Evolutionary conservation across 1,284 basidiomycete genomes (phyloP).

Genomic region (Hymenochaete sp.): DNA sequence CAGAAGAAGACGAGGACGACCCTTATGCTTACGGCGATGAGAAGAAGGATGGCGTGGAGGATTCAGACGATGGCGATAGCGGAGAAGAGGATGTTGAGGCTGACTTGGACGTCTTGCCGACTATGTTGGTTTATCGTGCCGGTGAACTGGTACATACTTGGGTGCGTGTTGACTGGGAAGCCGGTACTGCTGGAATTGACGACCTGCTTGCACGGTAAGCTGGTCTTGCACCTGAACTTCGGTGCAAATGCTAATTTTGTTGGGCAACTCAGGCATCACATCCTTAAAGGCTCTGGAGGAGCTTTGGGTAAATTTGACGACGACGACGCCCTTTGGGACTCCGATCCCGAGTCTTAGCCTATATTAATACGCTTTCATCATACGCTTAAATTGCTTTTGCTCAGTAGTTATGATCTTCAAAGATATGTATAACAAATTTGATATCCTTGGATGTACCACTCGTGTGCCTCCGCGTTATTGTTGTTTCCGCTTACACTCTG

Average conservation of each 20-base stretch:
- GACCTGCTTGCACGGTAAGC: slow-evolving; percentile 57
- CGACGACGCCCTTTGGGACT: slow-evolving; percentile 22
- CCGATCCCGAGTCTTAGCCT: neutral
- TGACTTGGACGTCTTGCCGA: slow-evolving; percentile 76
- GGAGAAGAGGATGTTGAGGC: slow-evolving; percentile 44
- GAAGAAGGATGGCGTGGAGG: slow-evolving; percentile 31
- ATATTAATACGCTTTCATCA: no score
- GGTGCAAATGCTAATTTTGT: neutral
- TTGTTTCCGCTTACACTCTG: no score
- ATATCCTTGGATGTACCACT: no score
- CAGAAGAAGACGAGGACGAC: slow-evolving; percentile 39
- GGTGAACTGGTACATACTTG: slow-evolving; percentile 78
- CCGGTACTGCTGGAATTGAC: slow-evolving; percentile 53
- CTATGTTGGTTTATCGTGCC: slow-evolving; percentile 71
- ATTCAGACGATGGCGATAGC: slow-evolving; percentile 27
- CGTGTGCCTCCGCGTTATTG: no score
- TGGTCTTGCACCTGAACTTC: neutral
- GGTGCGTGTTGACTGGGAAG: slow-evolving; percentile 82
- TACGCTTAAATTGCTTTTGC: no score
- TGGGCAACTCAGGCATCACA: slow-evolving; percentile 32
- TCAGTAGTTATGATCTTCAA: no score
- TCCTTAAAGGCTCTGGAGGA: slow-evolving; percentile 31
- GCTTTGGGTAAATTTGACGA: slow-evolving; percentile 32
- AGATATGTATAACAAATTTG: no score
- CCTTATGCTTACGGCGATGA: slow-evolving; percentile 33